Evolutionary conservation across 345 rosid species (phyloP).

Genomic region (Tarenaya hassleriana): DNA sequence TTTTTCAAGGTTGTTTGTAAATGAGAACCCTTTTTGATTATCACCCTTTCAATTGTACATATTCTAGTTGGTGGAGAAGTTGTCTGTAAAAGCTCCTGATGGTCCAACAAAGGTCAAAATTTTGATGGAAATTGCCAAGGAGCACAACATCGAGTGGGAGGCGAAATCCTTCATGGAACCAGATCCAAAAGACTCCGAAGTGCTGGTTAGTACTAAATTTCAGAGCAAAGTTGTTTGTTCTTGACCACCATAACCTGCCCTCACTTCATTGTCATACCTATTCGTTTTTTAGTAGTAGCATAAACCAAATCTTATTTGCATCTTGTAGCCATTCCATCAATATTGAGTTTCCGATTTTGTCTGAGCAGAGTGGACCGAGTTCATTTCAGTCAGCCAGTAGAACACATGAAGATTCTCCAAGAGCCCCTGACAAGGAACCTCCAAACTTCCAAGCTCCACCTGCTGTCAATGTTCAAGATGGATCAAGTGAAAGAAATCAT

Average conservation of each 20-base stretch:
- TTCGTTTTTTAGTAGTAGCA: not conserved
- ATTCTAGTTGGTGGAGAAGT: constrained; percentile 71
- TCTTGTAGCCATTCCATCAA: constrained; percentile 12
- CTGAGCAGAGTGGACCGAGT: constrained; percentile 60
- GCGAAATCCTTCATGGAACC: constrained; percentile 50
- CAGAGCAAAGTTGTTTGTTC: constrained; percentile 7
- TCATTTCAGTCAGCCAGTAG: constrained; percentile 31
- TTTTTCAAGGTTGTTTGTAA: not conserved
- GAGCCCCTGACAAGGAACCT: constrained; percentile 32
- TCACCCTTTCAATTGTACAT: constrained; percentile 1
- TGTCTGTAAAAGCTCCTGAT: constrained; percentile 81
- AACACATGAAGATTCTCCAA: constrained; percentile 30
- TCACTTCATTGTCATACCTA: not conserved
- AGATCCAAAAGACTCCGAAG: constrained; percentile 42
- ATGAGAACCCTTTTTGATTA: not conserved
- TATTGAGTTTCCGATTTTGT: constrained; percentile 14
- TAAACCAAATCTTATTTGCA: not conserved
- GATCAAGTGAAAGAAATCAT: constrained; percentile 24
- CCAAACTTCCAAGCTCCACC: constrained; percentile 31
- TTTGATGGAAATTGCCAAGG: constrained; percentile 66
- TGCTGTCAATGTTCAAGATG: constrained; percentile 24
- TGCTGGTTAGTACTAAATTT: constrained; percentile 19
- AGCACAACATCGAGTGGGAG: constrained; percentile 77
- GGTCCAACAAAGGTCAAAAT: constrained; percentile 67
- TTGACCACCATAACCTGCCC: not conserved